Percentiles rank a stretch among this genome's conserved stretches.
Evolutionary conservation across 805 yeast genomes (phyloP).

Genomic region (Yueomyces sp.): DNA sequence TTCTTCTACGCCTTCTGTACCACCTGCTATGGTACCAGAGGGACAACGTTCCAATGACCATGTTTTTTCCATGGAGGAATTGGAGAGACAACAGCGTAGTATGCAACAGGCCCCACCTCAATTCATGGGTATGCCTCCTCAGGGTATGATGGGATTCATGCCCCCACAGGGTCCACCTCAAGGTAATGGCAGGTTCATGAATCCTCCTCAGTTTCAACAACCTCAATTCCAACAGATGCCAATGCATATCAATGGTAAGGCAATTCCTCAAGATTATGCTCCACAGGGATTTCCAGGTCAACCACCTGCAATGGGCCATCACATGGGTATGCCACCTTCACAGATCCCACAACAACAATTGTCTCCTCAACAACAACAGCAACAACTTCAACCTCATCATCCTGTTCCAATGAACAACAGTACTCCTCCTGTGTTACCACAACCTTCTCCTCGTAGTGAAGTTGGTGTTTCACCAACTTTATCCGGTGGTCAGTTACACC

Average conservation of each 20-base stretch:
- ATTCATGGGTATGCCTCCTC: conserved; percentile 1
- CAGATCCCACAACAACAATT: conserved; percentile 5
- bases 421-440: conserved; percentile 3
- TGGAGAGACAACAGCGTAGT: conserved; percentile 47
- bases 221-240: neutral
- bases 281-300: neutral
- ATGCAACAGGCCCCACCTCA: conserved; percentile 10
- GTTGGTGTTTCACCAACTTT: neutral
- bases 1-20: conserved; percentile 1
- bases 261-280: neutral
- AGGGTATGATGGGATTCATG: conserved; percentile 1
- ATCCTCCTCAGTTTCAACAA: neutral
- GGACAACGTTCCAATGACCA: conserved; percentile 9
- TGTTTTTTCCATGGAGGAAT: conserved; percentile 64
- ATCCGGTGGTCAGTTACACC: conserved; percentile 10
- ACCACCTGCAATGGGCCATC: neutral
- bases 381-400: conserved; percentile 6
- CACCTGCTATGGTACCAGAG: conserved; percentile 2
- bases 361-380: conserved; percentile 1
- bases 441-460: conserved; percentile 3
- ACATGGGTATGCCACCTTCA: conserved; percentile 1
- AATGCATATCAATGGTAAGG: neutral
- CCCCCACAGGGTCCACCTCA: neutral
- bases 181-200: neutral
- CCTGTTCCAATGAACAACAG: neutral